Evolutionary conservation across 805 yeast species (phyloP).

Genomic region (Starmerella gropengiesseri): DNA sequence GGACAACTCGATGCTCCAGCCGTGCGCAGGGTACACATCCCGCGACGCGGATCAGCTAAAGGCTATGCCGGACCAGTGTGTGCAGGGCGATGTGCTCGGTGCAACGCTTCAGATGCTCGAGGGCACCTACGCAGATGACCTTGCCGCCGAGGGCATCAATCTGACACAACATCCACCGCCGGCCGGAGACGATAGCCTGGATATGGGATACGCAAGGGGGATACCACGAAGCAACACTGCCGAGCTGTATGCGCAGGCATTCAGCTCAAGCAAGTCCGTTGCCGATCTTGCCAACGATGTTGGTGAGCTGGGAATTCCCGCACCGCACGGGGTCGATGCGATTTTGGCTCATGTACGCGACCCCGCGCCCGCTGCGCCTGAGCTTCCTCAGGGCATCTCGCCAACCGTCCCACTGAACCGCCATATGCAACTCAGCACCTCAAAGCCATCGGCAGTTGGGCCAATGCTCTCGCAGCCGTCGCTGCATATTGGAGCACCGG

Average conservation of each 20-base stretch:
- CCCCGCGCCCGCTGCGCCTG: too few species aligned
- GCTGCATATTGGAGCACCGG: slow-evolving; percentile 17
- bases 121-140: slow-evolving; percentile 38
- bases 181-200: slow-evolving; percentile 3
- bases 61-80: slow-evolving; percentile 69
- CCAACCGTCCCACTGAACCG: too few species aligned
- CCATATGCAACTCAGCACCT: too few species aligned
- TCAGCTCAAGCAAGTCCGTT: background rate
- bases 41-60: slow-evolving; percentile 66
- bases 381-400: too few species aligned
- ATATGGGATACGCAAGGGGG: slow-evolving; percentile 1
- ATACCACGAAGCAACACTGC: slow-evolving; percentile 13
- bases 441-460: too few species aligned
- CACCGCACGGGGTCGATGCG: slow-evolving; percentile 4
- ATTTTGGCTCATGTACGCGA: slow-evolving; percentile 2
- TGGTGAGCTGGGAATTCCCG: slow-evolving; percentile 1
- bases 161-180: background rate
- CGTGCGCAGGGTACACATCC: slow-evolving; percentile 37
- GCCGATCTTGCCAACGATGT: background rate
- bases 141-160: background rate
- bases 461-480: slow-evolving; percentile 18
- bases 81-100: slow-evolving; percentile 57
- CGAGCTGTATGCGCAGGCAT: slow-evolving; percentile 14
- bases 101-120: slow-evolving; percentile 69
- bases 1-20: slow-evolving; percentile 26